Evolutionary conservation across 164 flowering plant species (phyloP).

Genomic region (Santalum album): DNA sequence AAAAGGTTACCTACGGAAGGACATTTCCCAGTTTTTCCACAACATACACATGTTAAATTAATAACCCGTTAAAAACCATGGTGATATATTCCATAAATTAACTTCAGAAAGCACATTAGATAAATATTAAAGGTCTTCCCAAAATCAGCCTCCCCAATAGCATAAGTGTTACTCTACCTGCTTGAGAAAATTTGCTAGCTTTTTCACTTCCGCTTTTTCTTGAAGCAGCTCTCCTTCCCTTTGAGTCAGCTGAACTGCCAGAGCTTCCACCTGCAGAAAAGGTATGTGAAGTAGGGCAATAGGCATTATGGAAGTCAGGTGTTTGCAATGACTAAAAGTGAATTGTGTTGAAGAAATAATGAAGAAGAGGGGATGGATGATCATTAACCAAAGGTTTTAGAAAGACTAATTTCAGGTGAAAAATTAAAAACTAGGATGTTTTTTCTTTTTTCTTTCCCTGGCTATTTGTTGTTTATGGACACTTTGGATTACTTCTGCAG

Average conservation of each 20-base stretch:
- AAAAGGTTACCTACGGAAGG: too few relatives aligned
- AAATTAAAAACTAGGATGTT: too few relatives aligned
- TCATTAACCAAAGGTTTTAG: too few relatives aligned
- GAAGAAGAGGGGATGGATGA: too few relatives aligned
- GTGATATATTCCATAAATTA: not conserved
- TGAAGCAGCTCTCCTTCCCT: constrained; percentile 96
- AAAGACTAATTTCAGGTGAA: too few relatives aligned
- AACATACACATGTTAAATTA: too few relatives aligned
- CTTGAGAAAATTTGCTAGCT: constrained; percentile 81
- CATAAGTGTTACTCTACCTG: constrained; percentile 28
- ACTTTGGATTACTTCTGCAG: too few relatives aligned
- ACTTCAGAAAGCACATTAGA: not conserved
- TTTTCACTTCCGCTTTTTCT: constrained; percentile 89
- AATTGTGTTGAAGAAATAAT: not conserved
- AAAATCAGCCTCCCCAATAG: not conserved
- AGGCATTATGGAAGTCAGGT: not conserved
- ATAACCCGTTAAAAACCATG: too few relatives aligned
- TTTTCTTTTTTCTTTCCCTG: too few relatives aligned
- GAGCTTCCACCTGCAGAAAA: constrained; percentile 73
- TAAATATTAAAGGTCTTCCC: not conserved
- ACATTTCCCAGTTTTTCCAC: too few relatives aligned
- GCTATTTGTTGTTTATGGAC: too few relatives aligned
- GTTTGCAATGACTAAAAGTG: not conserved
- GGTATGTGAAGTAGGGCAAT: not conserved
- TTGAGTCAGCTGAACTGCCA: constrained; percentile 87